Evolutionary conservation across 2,329 filamentous ascomycete species (phyloP), one percentile per base, ranked within the genome.

Genomic region (Gaeumannomyces sp.): DNA sequence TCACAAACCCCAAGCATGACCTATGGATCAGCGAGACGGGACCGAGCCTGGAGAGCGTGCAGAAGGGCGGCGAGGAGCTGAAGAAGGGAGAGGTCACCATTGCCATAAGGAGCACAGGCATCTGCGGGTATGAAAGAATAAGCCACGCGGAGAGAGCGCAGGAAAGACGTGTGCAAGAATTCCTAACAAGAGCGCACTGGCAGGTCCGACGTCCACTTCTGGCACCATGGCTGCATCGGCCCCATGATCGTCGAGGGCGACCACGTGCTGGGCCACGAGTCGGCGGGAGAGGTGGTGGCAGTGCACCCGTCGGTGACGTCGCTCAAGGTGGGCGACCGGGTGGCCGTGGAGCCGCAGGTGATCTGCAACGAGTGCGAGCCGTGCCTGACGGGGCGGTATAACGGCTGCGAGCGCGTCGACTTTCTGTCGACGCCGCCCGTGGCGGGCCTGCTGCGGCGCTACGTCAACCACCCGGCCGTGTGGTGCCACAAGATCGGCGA

Each of bases 401-500:
- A 98, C 76, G 94, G 93, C 67, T 98, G 94, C 80, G 90, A 93
- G 72, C 84, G 82, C 63, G 92, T 97, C 69, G 80, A 85, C 64
- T 98, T 98, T 81, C 83, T 96, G 63, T 96, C 92, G 62, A 98
- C 95, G 4, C 94, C 95, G 11, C 94, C 95, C 16, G 88, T 96
- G 35, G 85, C 91, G 11, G 95, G 94, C 50, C 84, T 98, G 68
- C 83, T 98, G 71, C 87, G 94, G 70, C 87, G 94, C 76, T 97
- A 97, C 76, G 91, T 97, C 79, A 96, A 94, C 80, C 94, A 97
- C 80, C 93, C 92, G 3, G 93, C 93, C 27, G 83, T 90, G 62
- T 97, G 93, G 93, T 97, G 94, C 80, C 92, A 97, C 82, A 96
- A 96, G 83, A 95, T 98, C 71, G 92, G 91, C 61, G 81, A 91